Evolutionary conservation across 2,329 filamentous ascomycete species (phyloP).

Genomic region (Endothia cerciana): DNA sequence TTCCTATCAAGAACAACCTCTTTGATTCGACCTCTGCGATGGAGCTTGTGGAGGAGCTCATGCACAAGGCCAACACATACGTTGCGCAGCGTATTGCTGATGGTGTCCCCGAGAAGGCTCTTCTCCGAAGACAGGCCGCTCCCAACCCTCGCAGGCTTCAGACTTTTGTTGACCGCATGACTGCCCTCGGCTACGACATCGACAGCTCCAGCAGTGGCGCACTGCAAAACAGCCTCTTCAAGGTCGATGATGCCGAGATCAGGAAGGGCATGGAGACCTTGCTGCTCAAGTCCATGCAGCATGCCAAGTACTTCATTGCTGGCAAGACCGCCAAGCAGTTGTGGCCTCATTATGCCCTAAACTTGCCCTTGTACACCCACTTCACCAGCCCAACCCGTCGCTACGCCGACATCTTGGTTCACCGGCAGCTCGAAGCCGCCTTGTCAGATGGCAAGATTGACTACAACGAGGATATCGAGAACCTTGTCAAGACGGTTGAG

Average conservation of each 20-base stretch:
- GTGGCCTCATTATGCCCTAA: constrained; percentile 88
- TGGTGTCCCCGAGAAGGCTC: constrained; percentile 86
- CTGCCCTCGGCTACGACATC: constrained; percentile 84
- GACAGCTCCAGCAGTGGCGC: constrained; percentile 88
- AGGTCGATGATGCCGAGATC: constrained; percentile 83
- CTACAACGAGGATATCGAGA: constrained; percentile 87
- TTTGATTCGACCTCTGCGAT: constrained; percentile 89
- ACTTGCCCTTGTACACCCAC: constrained; percentile 93
- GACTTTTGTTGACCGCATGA: constrained; percentile 93
- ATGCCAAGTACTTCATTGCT: constrained; percentile 91
- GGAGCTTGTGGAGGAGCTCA: constrained; percentile 92
- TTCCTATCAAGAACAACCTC: constrained; percentile 94
- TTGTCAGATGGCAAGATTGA: constrained; percentile 82
- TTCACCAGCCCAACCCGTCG: constrained; percentile 95
- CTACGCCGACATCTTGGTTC: constrained; percentile 93
- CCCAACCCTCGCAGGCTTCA: constrained; percentile 88
- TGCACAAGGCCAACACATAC: constrained; percentile 88
- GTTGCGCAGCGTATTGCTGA: constrained; percentile 82
- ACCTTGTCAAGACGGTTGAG: constrained; percentile 87
- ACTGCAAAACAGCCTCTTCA: constrained; percentile 93
- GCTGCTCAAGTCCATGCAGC: constrained; percentile 91
- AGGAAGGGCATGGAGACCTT: constrained; percentile 98
- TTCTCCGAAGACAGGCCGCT: constrained; percentile 82
- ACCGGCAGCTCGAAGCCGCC: constrained; percentile 88
- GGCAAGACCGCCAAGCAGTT: constrained; percentile 78